A percentile compares a stretch with the other conserved stretches of the same genome.
phyloP scores from a whole-genome alignment of 2,329 filamentous ascomycete species.

The Pseudogymnoascus sp. region DNA sequence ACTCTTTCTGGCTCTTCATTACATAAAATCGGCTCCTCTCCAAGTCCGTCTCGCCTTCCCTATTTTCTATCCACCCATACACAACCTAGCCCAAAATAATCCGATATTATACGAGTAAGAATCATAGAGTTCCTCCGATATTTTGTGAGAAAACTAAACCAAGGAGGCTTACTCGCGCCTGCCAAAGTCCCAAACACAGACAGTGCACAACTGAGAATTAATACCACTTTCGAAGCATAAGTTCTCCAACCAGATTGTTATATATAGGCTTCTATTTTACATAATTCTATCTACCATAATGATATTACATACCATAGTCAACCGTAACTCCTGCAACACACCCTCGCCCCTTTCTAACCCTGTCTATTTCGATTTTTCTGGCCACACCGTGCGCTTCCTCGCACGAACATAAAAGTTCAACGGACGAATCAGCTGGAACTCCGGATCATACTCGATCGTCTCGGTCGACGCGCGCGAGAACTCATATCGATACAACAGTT shows the following conservation, averaged over 20 bases:
- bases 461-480: slow-evolving; percentile 30
- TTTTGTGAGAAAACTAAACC: neutral
- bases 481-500: slow-evolving; percentile 33
- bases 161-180: neutral
- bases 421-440: slow-evolving; percentile 35
- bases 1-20: neutral
- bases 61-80: neutral
- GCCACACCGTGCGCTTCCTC: slow-evolving; percentile 20
- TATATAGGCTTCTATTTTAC: neutral
- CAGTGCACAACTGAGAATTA: neutral
- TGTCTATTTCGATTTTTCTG: slow-evolving; percentile 9
- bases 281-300: neutral
- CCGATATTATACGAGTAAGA: neutral
- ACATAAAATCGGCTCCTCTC: neutral
- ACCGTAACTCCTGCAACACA: neutral
- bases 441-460: slow-evolving; percentile 34
- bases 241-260: neutral
- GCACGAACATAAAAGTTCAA: slow-evolving; percentile 30
- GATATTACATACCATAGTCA: neutral
- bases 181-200: neutral
- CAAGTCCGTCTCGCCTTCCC: neutral
- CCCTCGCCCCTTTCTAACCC: slow-evolving; percentile 30
- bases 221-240: neutral
- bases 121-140: neutral
- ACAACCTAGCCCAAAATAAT: neutral